phyloP scores from a whole-genome alignment of 768 basidiomycete genomes.

The Termitomyces eurrhizus region DNA sequence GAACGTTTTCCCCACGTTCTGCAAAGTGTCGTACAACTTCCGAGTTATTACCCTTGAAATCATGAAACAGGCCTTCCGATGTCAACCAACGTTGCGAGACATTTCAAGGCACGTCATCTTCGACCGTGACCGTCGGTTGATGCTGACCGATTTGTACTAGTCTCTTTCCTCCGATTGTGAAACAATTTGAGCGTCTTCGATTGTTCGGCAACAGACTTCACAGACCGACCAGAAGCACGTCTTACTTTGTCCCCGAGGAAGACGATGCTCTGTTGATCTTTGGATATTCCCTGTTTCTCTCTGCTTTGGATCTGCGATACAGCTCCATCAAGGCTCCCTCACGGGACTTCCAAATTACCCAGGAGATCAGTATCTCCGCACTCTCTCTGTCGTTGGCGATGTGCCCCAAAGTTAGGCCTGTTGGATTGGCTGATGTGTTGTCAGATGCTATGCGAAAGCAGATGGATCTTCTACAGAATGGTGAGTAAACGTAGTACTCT shows the following conservation, averaged over 20 bases:
- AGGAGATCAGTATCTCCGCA: conserved; percentile 24
- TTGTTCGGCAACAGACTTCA: conserved; percentile 22
- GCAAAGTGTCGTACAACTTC: conserved; percentile 30
- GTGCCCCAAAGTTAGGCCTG: conserved; percentile 23
- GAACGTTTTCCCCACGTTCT: conserved; percentile 26
- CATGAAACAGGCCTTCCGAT: conserved; percentile 29
- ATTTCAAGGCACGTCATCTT: conserved; percentile 13
- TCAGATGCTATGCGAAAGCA: conserved; percentile 10
- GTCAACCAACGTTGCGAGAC: background rate
- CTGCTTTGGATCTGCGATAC: conserved; percentile 24
- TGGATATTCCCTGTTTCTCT: conserved; percentile 28
- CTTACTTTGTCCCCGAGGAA: conserved; percentile 21
- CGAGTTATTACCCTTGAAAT: conserved; percentile 30
- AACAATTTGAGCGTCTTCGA: conserved; percentile 16
- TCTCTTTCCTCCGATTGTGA: conserved; percentile 8
- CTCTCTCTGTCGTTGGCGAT: conserved; percentile 22
- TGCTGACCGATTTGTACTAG: background rate
- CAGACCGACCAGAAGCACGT: conserved; percentile 18
- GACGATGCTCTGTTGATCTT: conserved; percentile 24
- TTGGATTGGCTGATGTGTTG: conserved; percentile 21
- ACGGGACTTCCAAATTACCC: conserved; percentile 21
- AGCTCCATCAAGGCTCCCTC: conserved; percentile 18
- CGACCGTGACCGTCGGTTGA: background rate
- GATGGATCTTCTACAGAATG: conserved; percentile 10
- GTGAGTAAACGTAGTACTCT: background rate